phyloP scores from a whole-genome alignment of 2,329 filamentous ascomycete genomes.

The Ascosphaera apis region DNA sequence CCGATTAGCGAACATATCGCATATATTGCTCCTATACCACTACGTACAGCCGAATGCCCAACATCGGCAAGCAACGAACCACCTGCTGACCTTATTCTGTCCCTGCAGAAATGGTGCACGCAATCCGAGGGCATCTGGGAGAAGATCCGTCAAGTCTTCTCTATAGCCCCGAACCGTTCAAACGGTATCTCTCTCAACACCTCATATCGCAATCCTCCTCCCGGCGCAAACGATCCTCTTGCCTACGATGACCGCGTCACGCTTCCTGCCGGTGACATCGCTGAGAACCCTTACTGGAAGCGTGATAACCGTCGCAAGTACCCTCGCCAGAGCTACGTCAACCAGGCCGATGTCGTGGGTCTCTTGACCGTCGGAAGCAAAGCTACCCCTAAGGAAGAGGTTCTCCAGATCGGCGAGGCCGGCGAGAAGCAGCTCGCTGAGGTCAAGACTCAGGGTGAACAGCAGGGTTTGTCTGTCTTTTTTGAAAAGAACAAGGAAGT shows the following conservation, averaged over 20 bases:
- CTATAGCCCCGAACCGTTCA: constrained; percentile 70
- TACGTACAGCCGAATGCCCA: background rate
- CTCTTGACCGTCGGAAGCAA: constrained; percentile 70
- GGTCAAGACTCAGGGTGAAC: constrained; percentile 50
- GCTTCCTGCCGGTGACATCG: constrained; percentile 61
- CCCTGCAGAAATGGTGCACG: constrained; percentile 71
- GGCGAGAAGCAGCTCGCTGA: constrained; percentile 53
- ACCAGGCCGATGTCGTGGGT: constrained; percentile 64
- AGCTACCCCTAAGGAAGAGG: constrained; percentile 54
- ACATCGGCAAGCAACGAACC: background rate
- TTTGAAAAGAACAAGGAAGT: constrained; percentile 42
- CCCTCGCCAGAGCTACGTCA: constrained; percentile 55
- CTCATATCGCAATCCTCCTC: constrained; percentile 71
- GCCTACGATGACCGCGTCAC: constrained; percentile 66
- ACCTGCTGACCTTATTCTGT: background rate
- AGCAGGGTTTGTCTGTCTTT: constrained; percentile 45
- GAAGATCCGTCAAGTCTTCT: constrained; percentile 49
- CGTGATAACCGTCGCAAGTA: constrained; percentile 69
- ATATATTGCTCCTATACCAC: too few relatives aligned
- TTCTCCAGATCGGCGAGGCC: constrained; percentile 47
- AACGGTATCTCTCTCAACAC: constrained; percentile 84
- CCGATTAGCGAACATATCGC: background rate
- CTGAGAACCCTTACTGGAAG: constrained; percentile 92
- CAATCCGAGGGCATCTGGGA: constrained; percentile 82
- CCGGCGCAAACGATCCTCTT: constrained; percentile 45